Percentiles rank a stretch among this genome's conserved stretches.
phyloP scores from a whole-genome alignment of 2,329 filamentous ascomycete species.

The Bisporella sp. region DNA sequence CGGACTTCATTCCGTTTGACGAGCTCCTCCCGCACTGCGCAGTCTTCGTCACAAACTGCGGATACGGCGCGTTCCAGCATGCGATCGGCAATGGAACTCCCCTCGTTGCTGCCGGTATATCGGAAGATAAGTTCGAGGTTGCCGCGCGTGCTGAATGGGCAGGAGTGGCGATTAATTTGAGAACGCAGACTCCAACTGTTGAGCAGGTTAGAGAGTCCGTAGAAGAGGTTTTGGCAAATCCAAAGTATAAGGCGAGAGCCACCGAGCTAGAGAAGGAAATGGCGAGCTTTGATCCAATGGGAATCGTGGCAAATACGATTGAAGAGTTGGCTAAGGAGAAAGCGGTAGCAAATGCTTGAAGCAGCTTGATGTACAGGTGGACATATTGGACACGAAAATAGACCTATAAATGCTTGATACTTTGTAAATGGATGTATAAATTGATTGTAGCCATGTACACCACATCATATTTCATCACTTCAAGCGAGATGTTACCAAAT shows the following conservation, averaged over 20 bases:
- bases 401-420: too few species aligned
- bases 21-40: constrained; percentile 27
- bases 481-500: too few species aligned
- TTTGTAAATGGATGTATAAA: too few species aligned
- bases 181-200: constrained; percentile 4
- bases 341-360: too few species aligned
- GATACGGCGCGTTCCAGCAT: constrained; percentile 29
- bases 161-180: constrained; percentile 28
- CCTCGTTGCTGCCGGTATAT: constrained; percentile 26
- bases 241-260: constrained; percentile 7
- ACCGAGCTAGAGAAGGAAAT: constrained; percentile 9
- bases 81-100: constrained; percentile 26
- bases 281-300: constrained; percentile 5
- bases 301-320: constrained; percentile 5
- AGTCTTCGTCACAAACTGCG: constrained; percentile 29
- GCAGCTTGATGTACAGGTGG: too few species aligned
- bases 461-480: too few species aligned
- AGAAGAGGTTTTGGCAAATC: constrained; percentile 4
- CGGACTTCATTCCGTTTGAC: constrained; percentile 30
- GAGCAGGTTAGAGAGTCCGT: constrained; percentile 5
- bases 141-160: constrained; percentile 24
- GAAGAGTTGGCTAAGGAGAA: background rate
- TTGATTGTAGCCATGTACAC: too few species aligned
- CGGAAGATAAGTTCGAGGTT: constrained; percentile 28
- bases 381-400: too few species aligned